These are phyloP conservation scores for Linnemannia exigua DNA, from an alignment of 192 early-diverging fungal genomes.

Conservation along the genomic window DNA sequence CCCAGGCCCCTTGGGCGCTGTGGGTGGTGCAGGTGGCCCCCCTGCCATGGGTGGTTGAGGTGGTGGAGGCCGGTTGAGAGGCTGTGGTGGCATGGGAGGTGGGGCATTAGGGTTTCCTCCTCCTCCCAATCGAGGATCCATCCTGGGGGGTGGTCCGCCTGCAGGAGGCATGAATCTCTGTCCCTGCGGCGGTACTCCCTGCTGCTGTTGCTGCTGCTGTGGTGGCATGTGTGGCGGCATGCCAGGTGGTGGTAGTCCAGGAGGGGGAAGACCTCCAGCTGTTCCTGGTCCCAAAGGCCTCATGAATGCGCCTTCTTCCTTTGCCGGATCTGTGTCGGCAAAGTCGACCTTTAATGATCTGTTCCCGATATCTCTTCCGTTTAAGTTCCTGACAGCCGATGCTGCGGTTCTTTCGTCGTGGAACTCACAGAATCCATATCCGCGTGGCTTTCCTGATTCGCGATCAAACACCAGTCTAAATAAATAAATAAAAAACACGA, in stretches of 20 bases:
- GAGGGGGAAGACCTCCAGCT: background rate
- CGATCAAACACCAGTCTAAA: constrained; percentile 91
- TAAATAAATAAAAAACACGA: background rate
- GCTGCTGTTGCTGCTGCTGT: constrained; percentile 41
- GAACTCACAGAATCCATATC: constrained; percentile 96
- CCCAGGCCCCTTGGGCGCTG: constrained; percentile 6
- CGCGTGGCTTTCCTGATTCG: constrained; percentile 88
- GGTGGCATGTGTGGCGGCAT: constrained; percentile 18
- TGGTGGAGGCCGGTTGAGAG: constrained; percentile 15
- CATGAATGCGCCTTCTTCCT: constrained; percentile 31
- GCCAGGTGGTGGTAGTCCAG: constrained; percentile 23
- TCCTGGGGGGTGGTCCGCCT: constrained; percentile 9
- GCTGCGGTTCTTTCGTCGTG: constrained; percentile 93
- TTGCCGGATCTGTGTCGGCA: constrained; percentile 82
- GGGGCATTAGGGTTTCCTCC: constrained; percentile 5
- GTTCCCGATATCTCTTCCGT: constrained; percentile 91
- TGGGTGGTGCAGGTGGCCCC: constrained; percentile 16
- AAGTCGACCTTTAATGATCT: constrained; percentile 93
- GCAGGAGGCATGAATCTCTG: constrained; percentile 22
- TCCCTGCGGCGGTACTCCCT: constrained; percentile 16
- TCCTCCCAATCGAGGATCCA: constrained; percentile 34
- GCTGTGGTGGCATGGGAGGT: constrained; percentile 4
- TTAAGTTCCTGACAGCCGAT: constrained; percentile 94
- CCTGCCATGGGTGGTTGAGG: constrained; percentile 21
- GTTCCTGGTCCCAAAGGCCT: constrained; percentile 34